phyloP scores from a whole-genome alignment of 495 filamentous ascomycete genomes.

The Penicillium soppii region DNA sequence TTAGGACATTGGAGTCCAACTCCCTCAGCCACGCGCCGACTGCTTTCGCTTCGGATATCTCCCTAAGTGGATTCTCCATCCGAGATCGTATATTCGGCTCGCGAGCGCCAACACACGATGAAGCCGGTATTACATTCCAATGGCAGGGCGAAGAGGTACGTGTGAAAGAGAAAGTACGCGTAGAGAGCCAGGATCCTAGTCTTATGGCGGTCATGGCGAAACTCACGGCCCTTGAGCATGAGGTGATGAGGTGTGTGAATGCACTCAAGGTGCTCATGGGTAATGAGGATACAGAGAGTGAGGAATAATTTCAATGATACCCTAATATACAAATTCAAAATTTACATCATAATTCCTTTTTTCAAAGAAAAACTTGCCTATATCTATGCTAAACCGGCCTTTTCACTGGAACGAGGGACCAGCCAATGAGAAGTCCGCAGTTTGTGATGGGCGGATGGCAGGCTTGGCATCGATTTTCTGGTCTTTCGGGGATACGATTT shows the following conservation, averaged over 20 bases:
- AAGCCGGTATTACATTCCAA: constrained; percentile 69
- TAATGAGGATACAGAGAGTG: constrained; percentile 48
- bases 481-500: constrained; percentile 11
- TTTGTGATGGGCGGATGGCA: constrained; percentile 25
- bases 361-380: neutral
- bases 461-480: constrained; percentile 39
- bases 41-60: constrained; percentile 53
- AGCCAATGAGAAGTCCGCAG: constrained; percentile 31
- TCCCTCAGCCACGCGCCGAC: constrained; percentile 59
- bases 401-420: neutral
- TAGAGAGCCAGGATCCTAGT: constrained; percentile 90
- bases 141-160: constrained; percentile 71
- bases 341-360: neutral
- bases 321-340: neutral
- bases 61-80: constrained; percentile 56
- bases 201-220: constrained; percentile 87
- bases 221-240: constrained; percentile 75
- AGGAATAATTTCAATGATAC: constrained; percentile 15
- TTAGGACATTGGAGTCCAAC: constrained; percentile 74
- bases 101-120: constrained; percentile 72
- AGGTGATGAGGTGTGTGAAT: constrained; percentile 62
- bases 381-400: neutral
- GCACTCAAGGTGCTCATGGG: constrained; percentile 83
- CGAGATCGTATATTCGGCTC: constrained; percentile 55
- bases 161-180: constrained; percentile 84